Base-by-base conservation (phyloP, 257 asterid species). In the Anisodus acutangulus region DNA sequence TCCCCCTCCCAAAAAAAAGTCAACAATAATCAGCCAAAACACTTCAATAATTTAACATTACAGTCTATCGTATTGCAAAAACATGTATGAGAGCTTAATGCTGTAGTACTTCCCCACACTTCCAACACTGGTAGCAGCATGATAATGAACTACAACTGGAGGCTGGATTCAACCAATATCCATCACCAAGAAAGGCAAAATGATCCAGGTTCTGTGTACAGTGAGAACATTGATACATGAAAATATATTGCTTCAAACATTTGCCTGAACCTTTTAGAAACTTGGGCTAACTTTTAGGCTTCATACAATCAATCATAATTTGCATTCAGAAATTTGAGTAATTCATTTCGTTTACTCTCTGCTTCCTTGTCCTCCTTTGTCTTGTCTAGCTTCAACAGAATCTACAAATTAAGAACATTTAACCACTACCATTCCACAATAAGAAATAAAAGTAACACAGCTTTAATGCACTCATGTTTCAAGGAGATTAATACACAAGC, bases 351-450 rank as follows among this genome's bases (percentile, higher is more conserved):
- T 54, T 96, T 94, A 86, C 70, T 91, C 92, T 96, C 99, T 37
- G 97, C 98, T 91, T 91, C 83, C 89, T 93, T 96, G 91, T 96
- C 99, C 91, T 96, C 97, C 93, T 96, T 94, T 5, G 98, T 91
- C 89, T 96, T 96, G 47, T 96, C 99, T 53, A 94, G 91, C 92
- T 96, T 96, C 89, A 96, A 82, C 79, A 91, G 87, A 84, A 96
- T 96, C 99, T 96, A 86, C 87, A 83, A 86, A 82, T 79, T 58
- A 37, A 66, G 66, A 83, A 83, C 53, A 79, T 15, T 17, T 79
- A 58, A 62, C 16, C 74, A 76, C 31, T 51, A 13, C 7, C 11
- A 51, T 26, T 76, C 26, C 26, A 51, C 37, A 71, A 45, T 41
- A n/a, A 71, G 79, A 71, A 45, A 71, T 13, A 2, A 16, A 16